Conservation (phyloP, 2,329 filamentous ascomycete genomes). For the Plectosphaerella cucumerina region DNA sequence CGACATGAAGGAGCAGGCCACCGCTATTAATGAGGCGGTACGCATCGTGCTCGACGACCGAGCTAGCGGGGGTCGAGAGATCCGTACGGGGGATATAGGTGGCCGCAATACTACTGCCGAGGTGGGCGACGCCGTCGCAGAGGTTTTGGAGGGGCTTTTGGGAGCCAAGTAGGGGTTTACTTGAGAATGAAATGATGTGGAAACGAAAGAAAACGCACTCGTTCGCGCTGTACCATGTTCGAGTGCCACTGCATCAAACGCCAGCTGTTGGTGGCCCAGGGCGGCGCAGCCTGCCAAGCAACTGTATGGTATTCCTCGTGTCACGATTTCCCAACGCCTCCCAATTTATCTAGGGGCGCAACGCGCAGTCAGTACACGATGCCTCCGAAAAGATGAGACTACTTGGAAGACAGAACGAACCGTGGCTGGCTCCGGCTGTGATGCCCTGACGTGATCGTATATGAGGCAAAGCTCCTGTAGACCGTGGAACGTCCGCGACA, state of each 20-base stretch:
- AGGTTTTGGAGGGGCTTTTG: neutral
- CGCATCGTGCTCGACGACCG: neutral
- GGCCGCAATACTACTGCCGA: neutral
- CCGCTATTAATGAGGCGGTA: neutral
- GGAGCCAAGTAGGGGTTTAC: neutral
- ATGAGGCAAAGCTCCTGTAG: neutral
- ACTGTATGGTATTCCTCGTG: neutral
- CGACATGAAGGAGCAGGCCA: neutral
- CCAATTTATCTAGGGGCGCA: neutral
- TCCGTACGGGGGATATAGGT: neutral
- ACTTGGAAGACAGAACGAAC: neutral
- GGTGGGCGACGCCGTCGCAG: neutral
- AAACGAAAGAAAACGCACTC: too few species aligned
- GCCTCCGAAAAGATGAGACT: too few species aligned
- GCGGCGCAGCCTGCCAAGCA: neutral
- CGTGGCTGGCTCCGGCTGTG: neutral
- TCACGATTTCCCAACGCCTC: neutral
- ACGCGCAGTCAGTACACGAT: too few species aligned
- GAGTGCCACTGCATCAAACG: too few species aligned
- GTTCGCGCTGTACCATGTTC: too few species aligned
- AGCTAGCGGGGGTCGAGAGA: neutral
- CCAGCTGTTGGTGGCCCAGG: too few species aligned
- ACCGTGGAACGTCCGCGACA: neutral
- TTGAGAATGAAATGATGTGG: neutral
- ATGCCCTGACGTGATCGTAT: neutral